Base-by-base conservation (phyloP, 257 asterid genomes). In the Primulina eburnea region DNA sequence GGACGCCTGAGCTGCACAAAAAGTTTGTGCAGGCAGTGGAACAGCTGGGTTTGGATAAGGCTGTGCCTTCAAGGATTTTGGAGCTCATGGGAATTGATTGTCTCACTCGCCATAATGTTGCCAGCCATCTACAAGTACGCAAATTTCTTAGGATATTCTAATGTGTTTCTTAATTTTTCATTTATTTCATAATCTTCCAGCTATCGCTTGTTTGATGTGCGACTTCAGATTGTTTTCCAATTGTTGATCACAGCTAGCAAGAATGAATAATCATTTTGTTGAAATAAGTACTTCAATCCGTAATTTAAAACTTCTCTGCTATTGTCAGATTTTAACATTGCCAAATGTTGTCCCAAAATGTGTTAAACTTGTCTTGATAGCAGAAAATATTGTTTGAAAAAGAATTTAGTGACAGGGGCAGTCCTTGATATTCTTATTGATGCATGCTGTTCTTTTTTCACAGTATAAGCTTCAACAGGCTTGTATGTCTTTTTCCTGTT, bases 1-100 rank as follows among this genome's bases (percentile, higher is more conserved):
- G 92, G 92, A 87, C 92, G 24, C 88, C 92, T 55, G 92, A 84
- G 76, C 81, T 86, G 71, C 92, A 86, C 82, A 82, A 83, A 59
- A 40, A 84, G 40, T 86, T 86, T 79, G 92, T 86, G 40, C 84
- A 84, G 68, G 89, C 92, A 69, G 92, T 86, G 75, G 89, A 86
- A 73, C 89, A 87, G 77, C 80, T 87, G 8, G 92, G 92, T 62
- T 82, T 84, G 71, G 90, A 87, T 68, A 84, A 87, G 84, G 92
- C 92, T 58, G 90, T 87, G 57, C 92, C 92, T 64, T 87, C 92
- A 14, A 84, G 88, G 67, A 84, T 87, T 81, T 71, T 87, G 70
- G 92, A 84, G 75, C 82, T 84, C 6, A 87, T 87, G 92, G 90
- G 92, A 62, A 81, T 81, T 35, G 82, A 87, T 73, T 84, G 87